A percentile compares a stretch with the other conserved stretches of the same genome.
Evolutionary conservation across 495 filamentous ascomycete species (phyloP).

Genomic region (Penicillium cataractarum): DNA sequence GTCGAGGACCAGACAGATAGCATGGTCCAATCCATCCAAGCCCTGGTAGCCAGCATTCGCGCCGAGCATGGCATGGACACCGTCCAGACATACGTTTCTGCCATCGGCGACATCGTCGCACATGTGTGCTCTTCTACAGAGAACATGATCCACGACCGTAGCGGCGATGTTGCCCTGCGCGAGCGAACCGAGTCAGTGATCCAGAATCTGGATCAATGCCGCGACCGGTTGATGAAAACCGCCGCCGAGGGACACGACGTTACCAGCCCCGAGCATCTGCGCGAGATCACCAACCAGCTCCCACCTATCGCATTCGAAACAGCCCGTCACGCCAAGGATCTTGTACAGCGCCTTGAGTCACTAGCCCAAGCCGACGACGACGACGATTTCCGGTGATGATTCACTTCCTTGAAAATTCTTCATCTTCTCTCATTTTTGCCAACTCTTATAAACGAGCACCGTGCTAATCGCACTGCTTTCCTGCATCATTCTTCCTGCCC

Average conservation of each 20-base stretch:
- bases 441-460: background rate
- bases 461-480: background rate
- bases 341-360: slow-evolving; percentile 54
- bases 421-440: slow-evolving; percentile 6
- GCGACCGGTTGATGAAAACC: slow-evolving; percentile 66
- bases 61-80: slow-evolving; percentile 65
- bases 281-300: slow-evolving; percentile 68
- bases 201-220: slow-evolving; percentile 63
- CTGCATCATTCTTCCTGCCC: background rate
- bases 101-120: slow-evolving; percentile 70
- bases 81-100: slow-evolving; percentile 69
- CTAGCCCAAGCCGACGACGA: slow-evolving; percentile 43
- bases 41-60: slow-evolving; percentile 78
- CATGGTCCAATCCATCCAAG: slow-evolving; percentile 80
- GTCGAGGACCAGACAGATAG: slow-evolving; percentile 83
- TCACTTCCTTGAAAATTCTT: background rate
- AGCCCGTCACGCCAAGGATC: slow-evolving; percentile 78
- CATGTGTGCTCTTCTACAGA: slow-evolving; percentile 71
- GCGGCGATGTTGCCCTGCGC: slow-evolving; percentile 46
- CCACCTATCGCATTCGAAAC: slow-evolving; percentile 89
- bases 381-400: slow-evolving; percentile 48
- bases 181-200: slow-evolving; percentile 65
- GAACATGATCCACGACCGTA: slow-evolving; percentile 52
- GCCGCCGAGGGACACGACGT: slow-evolving; percentile 64
- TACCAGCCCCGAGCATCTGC: slow-evolving; percentile 55